Conservation (phyloP, 805 yeast species). For the Ascoidea rubescens region DNA sequence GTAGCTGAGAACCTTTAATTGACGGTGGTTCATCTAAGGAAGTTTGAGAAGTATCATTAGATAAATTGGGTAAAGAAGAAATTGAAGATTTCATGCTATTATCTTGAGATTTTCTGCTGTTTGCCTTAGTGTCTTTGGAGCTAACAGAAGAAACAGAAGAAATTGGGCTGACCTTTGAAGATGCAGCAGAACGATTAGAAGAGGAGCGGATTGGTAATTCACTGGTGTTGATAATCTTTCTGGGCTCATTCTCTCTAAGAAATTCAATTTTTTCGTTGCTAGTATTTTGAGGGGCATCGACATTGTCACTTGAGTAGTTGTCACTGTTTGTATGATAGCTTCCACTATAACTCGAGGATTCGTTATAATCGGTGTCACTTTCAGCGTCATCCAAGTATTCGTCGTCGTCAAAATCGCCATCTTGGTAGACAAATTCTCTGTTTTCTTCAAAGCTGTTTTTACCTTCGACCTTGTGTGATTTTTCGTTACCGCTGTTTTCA, state of each 20-base stretch:
- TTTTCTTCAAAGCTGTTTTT: background rate
- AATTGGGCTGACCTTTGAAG: too few species aligned
- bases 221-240: too few species aligned
- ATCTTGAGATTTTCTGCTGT: background rate
- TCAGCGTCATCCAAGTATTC: background rate
- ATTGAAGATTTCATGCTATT: background rate
- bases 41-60: background rate
- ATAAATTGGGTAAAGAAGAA: background rate
- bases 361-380: background rate
- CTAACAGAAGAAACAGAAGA: too few species aligned
- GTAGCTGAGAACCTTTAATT: background rate
- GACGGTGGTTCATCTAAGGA: background rate
- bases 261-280: too few species aligned
- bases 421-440: background rate
- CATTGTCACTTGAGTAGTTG: too few species aligned
- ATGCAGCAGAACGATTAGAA: too few species aligned
- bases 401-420: background rate
- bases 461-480: background rate
- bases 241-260: too few species aligned
- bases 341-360: background rate
- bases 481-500: background rate
- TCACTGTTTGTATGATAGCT: background rate
- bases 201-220: too few species aligned
- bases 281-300: too few species aligned
- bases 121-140: too few species aligned